Evolutionary conservation across 805 yeast genomes (phyloP).

Genomic region (Clavispora vitiphila): DNA sequence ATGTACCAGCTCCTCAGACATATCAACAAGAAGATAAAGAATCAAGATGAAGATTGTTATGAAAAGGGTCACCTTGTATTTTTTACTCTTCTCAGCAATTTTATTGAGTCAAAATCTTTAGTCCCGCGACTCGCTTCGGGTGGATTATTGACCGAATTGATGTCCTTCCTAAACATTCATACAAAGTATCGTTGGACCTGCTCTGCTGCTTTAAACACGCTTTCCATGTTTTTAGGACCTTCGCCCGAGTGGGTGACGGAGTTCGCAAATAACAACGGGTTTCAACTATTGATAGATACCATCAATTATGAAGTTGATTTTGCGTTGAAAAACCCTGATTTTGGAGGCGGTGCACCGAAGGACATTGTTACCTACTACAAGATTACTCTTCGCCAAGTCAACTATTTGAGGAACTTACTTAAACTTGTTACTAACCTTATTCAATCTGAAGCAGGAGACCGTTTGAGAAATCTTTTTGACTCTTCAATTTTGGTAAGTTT

Average conservation of each 20-base stretch:
- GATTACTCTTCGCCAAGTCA: constrained; percentile 57
- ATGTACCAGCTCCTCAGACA: constrained; percentile 66
- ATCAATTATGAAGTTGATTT: constrained; percentile 60
- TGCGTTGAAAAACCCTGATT: constrained; percentile 55
- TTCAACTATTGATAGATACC: constrained; percentile 53
- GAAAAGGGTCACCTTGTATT: constrained; percentile 47
- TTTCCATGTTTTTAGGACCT: constrained; percentile 42
- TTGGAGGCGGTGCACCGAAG: constrained; percentile 54
- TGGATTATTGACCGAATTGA: constrained; percentile 63
- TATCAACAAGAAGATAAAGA: constrained; percentile 48
- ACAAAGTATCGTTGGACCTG: constrained; percentile 51
- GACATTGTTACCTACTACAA: constrained; percentile 46
- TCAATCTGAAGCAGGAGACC: constrained; percentile 73
- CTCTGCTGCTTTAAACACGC: constrained; percentile 58
- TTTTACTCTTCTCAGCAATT: constrained; percentile 58
- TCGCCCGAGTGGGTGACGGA: constrained; percentile 50
- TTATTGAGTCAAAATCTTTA: constrained; percentile 53
- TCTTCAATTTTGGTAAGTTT: constrained; percentile 67
- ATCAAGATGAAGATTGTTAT: constrained; percentile 28
- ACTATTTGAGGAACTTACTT: constrained; percentile 44
- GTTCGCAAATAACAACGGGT: constrained; percentile 66
- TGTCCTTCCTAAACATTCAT: constrained; percentile 53
- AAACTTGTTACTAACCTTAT: constrained; percentile 61
- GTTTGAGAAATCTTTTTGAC: constrained; percentile 80
- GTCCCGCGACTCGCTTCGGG: constrained; percentile 62